Conservation (phyloP, 2,329 filamentous ascomycete genomes). For the Penicillium sp. region DNA sequence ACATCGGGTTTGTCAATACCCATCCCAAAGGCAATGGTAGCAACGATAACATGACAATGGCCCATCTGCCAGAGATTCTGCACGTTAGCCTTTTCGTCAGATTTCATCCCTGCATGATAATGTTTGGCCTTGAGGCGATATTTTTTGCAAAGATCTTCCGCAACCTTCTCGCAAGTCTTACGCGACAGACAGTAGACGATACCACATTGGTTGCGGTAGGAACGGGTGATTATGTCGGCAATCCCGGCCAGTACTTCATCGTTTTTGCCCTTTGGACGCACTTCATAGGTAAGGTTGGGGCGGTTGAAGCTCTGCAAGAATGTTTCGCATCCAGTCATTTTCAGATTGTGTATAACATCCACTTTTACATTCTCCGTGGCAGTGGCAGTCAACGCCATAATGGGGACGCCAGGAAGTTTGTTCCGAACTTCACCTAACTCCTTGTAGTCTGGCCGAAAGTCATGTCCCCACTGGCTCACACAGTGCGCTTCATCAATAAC, state of each 20-base stretch:
- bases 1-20: slow-evolving; percentile 99
- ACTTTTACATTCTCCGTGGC: slow-evolving; percentile 91
- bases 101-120: slow-evolving; percentile 81
- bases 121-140: slow-evolving; percentile 74
- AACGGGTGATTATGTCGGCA: slow-evolving; percentile 64
- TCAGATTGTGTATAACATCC: slow-evolving; percentile 90
- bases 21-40: slow-evolving; percentile 99
- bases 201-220: slow-evolving; percentile 74
- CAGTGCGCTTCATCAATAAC: slow-evolving; percentile 99
- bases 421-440: slow-evolving; percentile 73
- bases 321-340: slow-evolving; percentile 74
- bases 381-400: slow-evolving; percentile 95
- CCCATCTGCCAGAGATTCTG: slow-evolving; percentile 85
- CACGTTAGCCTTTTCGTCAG: slow-evolving; percentile 69
- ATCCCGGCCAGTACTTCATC: slow-evolving; percentile 59
- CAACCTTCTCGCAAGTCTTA: slow-evolving; percentile 79
- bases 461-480: slow-evolving; percentile 98
- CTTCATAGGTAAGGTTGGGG: slow-evolving; percentile 90
- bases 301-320: slow-evolving; percentile 96
- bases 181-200: slow-evolving; percentile 93
- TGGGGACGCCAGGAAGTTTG: slow-evolving; percentile 76
- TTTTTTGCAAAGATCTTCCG: slow-evolving; percentile 64
- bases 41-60: slow-evolving; percentile 84
- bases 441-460: slow-evolving; percentile 97
- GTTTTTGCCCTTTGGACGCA: slow-evolving; percentile 71